Evolutionary conservation across 495 filamentous ascomycete genomes (phyloP).

Genomic region (Penicillium bovifimosum): DNA sequence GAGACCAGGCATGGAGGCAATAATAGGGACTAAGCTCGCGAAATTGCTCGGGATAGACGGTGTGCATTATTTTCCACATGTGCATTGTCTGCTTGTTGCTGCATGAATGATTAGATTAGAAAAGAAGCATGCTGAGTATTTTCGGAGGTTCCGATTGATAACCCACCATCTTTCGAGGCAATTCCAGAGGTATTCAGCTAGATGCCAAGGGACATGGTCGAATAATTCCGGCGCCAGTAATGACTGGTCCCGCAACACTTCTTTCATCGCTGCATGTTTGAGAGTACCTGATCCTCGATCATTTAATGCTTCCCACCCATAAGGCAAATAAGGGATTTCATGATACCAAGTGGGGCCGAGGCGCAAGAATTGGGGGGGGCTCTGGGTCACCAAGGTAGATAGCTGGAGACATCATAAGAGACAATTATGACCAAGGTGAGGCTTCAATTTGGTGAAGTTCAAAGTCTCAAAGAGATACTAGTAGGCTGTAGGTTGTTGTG

Average conservation of each 20-base stretch:
- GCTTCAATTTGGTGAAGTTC: too few species aligned
- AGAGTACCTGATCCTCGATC: conserved; percentile 26
- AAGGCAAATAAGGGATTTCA: conserved; percentile 31
- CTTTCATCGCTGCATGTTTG: conserved; percentile 30
- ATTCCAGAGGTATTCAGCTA: conserved; percentile 40
- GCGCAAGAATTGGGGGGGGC: not conserved
- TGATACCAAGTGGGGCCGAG: conserved; percentile 26
- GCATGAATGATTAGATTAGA: not conserved
- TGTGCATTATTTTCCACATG: conserved; percentile 42
- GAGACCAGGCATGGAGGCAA: conserved; percentile 18
- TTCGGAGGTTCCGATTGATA: not conserved
- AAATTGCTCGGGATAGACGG: conserved; percentile 32
- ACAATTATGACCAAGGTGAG: not conserved
- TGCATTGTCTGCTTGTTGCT: conserved; percentile 36
- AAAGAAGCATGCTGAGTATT: not conserved
- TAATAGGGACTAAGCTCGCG: conserved; percentile 16
- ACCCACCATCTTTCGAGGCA: conserved; percentile 29
- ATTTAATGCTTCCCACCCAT: conserved; percentile 20
- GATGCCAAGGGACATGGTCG: conserved; percentile 29
- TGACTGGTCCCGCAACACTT: conserved; percentile 29
- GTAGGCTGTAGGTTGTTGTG: too few species aligned
- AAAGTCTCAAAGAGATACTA: too few species aligned
- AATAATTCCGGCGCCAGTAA: conserved; percentile 24
- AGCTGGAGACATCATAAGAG: conserved; percentile 6
- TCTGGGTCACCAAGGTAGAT: too few species aligned